Conservation (phyloP, 371 early-diverging fungal genomes). For the Apophysomyces variabilis region DNA sequence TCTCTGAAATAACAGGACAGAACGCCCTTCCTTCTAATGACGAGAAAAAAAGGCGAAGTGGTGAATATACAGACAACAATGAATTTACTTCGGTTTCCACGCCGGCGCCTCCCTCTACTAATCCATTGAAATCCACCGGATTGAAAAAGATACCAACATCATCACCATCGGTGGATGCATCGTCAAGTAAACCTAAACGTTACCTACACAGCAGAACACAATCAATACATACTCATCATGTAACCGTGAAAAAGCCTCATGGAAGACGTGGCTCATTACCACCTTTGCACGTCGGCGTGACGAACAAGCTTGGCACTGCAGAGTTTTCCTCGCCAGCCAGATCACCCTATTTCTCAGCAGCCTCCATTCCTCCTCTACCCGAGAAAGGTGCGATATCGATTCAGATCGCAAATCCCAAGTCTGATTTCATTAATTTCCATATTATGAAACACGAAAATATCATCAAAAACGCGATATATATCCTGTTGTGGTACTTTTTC, state of each 20-base stretch:
- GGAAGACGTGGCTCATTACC: conserved; percentile 23
- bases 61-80: conserved; percentile 6
- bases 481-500: conserved; percentile 65
- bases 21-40: background rate
- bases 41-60: conserved; percentile 23
- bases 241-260: background rate
- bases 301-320: conserved; percentile 19
- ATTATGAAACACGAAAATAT: conserved; percentile 22
- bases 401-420: conserved; percentile 21
- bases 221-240: conserved; percentile 17
- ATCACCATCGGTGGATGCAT: conserved; percentile 9
- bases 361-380: conserved; percentile 25
- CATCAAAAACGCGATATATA: conserved; percentile 48
- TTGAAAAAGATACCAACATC: background rate
- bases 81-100: background rate
- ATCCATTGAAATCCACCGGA: conserved; percentile 2
- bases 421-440: conserved; percentile 18
- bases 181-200: conserved; percentile 8
- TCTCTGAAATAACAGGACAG: conserved; percentile 3
- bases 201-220: conserved; percentile 16
- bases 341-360: conserved; percentile 21
- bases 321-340: conserved; percentile 26
- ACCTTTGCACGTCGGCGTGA: conserved; percentile 8
- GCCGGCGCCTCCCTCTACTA: conserved; percentile 4
- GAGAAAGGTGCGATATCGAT: conserved; percentile 31